Evolutionary conservation across 371 early-diverging fungal species (phyloP), one percentile per base, ranked within the genome.

Genomic region (Apophysomyces ossiformis): DNA sequence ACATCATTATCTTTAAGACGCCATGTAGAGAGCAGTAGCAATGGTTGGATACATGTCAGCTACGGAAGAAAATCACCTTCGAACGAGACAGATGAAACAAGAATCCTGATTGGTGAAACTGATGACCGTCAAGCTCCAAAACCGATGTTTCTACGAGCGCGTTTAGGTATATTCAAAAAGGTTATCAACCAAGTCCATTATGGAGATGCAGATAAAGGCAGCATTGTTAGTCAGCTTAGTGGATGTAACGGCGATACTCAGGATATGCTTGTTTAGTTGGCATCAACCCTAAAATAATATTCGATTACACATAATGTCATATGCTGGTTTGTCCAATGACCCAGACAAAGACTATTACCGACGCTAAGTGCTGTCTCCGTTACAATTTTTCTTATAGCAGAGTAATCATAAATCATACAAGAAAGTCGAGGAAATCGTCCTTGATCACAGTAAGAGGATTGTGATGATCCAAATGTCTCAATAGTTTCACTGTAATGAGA

Each of bases 401-500:
- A 47, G 47, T 47, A 47, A 47, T 18, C 12, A 47, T 47, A 47
- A 16, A 47, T 6, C 47, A 47, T 21, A 47, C 47, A 47, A 47
- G 21, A 47, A 47, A 47, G 9, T 3, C 21, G 16, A 47, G 47
- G 5, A 47, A 47, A 47, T 47, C 16, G 47, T 58, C 16, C 36
- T 57, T 39, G 64, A 58, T 18, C 58, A 65, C 36, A 3, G 37
- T 39, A 37, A 46, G 45, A 58, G 45, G 45, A 65, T 58, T 45
- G 65, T 58, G 45, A 32, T 46, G 46, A 35, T 65, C 32, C 44
- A 46, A 44, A 46, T 26, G 59, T 65, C 56, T 58, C 44, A 58
- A 35, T 38, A 59, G 12, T 47, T 65, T 58, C 36, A 65, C 58
- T 35, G 58, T 37, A 38, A 65, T 58, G 46, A 65, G 59, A 58